Percentiles rank a stretch among this genome's conserved stretches.
phyloP scores from a whole-genome alignment of 73 alveolate genomes.

The Symbiodinium natans region DNA sequence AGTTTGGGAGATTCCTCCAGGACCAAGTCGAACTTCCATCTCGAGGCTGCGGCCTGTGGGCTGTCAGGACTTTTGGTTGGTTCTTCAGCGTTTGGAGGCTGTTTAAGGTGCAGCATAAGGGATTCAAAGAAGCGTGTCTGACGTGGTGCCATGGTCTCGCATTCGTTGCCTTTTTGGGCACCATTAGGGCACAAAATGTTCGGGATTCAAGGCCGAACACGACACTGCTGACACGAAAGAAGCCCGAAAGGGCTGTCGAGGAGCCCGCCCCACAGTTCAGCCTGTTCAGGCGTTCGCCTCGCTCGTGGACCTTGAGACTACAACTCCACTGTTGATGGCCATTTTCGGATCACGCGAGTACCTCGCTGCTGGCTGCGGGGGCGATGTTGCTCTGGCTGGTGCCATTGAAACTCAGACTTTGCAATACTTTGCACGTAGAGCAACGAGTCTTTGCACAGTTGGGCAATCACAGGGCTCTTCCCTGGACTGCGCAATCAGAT shows the following conservation, averaged over 20 bases:
- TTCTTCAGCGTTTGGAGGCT: no score
- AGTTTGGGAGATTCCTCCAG: slow-evolving; percentile 27
- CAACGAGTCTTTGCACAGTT: neutral
- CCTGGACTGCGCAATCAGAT: neutral
- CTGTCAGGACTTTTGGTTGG: no score
- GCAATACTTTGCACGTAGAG: neutral
- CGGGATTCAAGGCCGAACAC: no score
- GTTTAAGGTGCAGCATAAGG: no score
- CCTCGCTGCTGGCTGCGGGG: slow-evolving; percentile 79
- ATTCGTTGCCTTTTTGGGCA: no score
- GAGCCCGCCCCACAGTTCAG: no score
- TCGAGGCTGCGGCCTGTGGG: slow-evolving; percentile 16
- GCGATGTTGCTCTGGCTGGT: slow-evolving; percentile 86
- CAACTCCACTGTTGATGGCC: slow-evolving; percentile 49
- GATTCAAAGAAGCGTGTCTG: no score
- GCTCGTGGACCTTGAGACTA: slow-evolving; percentile 39
- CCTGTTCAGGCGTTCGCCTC: slow-evolving; percentile 31
- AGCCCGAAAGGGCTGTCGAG: neutral
- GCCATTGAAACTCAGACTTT: slow-evolving; percentile 25
- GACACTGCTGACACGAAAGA: neutral
- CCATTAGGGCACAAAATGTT: no score
- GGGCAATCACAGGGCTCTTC: neutral
- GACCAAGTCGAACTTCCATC: slow-evolving; percentile 59
- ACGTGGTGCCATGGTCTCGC: no score
- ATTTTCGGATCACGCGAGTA: slow-evolving; percentile 68